Base-by-base conservation (phyloP, 495 filamentous ascomycete genomes). In the Bathelium albidoporum region DNA sequence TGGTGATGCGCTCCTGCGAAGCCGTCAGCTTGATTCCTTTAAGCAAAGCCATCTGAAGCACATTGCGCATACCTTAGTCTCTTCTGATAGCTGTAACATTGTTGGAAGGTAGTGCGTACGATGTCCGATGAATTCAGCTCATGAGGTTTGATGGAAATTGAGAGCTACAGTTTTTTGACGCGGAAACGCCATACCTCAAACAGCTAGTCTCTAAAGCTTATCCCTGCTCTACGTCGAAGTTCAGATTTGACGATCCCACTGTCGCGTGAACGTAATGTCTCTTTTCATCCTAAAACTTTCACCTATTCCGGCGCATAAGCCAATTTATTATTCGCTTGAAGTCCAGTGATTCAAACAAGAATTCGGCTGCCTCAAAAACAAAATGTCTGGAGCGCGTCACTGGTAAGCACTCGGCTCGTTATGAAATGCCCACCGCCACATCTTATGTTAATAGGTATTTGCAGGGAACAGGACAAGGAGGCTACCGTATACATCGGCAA, bases 401-500 rank as follows among this genome's bases (percentile, higher is more conserved):
- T 62, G 60, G 60, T 4, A 62, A 32, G 60, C 52, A 31, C n/a
- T 43, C 16, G 20, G 9, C 20, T 49, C 20, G n/a, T 20, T 18
- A 14, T 20, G 9, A 3, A n/a, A 9, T 11, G n/a, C 20, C n/a
- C 43, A 3, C 3, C 11, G 43, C 43, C 5, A 20, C 9, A 49
- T 7, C 16, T 16, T 16, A 41, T 5, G 49, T 24, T 55, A 29
- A 55, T 1, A 55, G 24, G 7, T 24, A 4, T 28, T 11, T 11
- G 24, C 68, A 96, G 93, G 93, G 93, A 97, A 73, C 94, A 99
- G 78, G 91, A 97, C 74, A 97, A 97, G 73, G 94, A 97, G 77
- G 93, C 92, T 58, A 99, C 94, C 20, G 89, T 97, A 73, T 99
- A 99, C 76, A 87, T 97, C 66, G 94, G 94, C 73, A 97, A 97